Evolutionary conservation across 768 basidiomycete genomes (phyloP), one percentile per base, ranked within the genome.

Genomic region (Tephrocybe sp.): DNA sequence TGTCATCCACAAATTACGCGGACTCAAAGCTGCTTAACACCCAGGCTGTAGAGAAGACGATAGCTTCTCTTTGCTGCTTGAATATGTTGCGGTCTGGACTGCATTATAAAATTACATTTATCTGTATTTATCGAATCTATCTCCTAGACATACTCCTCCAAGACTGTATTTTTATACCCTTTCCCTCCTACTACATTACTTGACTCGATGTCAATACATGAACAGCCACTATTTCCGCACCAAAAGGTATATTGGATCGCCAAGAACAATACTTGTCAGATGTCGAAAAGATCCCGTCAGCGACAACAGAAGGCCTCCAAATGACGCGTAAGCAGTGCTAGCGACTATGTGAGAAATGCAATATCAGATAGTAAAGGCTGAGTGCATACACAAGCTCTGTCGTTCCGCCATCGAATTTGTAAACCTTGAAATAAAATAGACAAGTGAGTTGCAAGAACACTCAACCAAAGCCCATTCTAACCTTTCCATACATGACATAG

Each of bases 401-500:
- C 12, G 81, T 82, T 53, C 84, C 87, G 13, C 89, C 86, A 65
- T 99, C 96, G 65, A 96, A 97, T 66, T 94, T 94, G 77, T 99
- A 99, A 42, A 98, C 90, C 92, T 96, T 30, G 17, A 23, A 23
- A 10, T 17, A 14, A 23, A 23, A 10, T 17, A 14, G 2, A 38
- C 33, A 38, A 34, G 46, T 51, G 30, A 31, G 20, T 17, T 35
- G 16, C 9, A 38, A 11, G 30, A 35, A 48, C 46, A 31, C 10
- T 16, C 8, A 44, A 49, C 17, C 7, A 9, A 38, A 32, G 38
- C 5, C 22, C 11, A 34, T 19, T 34, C 77, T 51, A 57, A 95
- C 93, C 84, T 95, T 98, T 30, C 96, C 96, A 66, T 92, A 94
- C 94, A 98, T 98, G 58, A 99, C 96, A 74, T 98, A 99, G 63